Evolutionary conservation across 2,329 filamentous ascomycete species (phyloP).

Genomic region (Emmonsia crescens): DNA sequence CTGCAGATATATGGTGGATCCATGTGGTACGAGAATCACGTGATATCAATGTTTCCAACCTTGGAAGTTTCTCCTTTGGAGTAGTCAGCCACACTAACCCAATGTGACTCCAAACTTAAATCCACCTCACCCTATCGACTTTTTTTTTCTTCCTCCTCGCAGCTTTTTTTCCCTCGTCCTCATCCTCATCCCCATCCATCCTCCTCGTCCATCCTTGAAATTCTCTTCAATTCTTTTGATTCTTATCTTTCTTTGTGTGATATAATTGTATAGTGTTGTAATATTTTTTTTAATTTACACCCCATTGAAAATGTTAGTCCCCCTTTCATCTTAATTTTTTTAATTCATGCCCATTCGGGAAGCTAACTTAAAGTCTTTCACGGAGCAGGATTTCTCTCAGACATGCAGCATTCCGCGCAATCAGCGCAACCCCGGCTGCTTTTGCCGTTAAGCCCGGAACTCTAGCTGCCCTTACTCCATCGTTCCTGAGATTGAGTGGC

Average conservation of each 20-base stretch:
- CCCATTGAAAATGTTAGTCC: constrained; percentile 7
- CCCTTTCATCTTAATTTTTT: not conserved
- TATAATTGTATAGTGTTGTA: constrained; percentile 1
- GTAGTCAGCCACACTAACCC: not conserved
- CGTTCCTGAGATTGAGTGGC: constrained; percentile 26
- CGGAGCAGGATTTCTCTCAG: constrained; percentile 10
- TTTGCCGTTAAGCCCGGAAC: constrained; percentile 6
- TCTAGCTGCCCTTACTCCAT: constrained; percentile 27
- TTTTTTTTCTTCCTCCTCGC: not conserved
- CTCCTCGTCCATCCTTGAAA: not conserved
- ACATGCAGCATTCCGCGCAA: constrained; percentile 11
- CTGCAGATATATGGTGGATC: too few relatives aligned
- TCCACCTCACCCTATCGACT: not conserved
- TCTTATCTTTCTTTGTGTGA: not conserved
- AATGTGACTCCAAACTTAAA: not conserved
- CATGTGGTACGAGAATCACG: not conserved
- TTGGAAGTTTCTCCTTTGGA: too few relatives aligned
- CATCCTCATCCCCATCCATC: not conserved
- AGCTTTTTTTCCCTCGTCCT: not conserved
- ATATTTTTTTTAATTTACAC: not conserved
- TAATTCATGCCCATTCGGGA: not conserved
- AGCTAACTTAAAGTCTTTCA: not conserved
- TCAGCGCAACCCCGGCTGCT: constrained; percentile 1
- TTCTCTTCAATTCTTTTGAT: not conserved
- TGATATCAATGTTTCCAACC: too few relatives aligned